Base-by-base conservation (phyloP, 257 asterid species). In the Solanum virginianum region DNA sequence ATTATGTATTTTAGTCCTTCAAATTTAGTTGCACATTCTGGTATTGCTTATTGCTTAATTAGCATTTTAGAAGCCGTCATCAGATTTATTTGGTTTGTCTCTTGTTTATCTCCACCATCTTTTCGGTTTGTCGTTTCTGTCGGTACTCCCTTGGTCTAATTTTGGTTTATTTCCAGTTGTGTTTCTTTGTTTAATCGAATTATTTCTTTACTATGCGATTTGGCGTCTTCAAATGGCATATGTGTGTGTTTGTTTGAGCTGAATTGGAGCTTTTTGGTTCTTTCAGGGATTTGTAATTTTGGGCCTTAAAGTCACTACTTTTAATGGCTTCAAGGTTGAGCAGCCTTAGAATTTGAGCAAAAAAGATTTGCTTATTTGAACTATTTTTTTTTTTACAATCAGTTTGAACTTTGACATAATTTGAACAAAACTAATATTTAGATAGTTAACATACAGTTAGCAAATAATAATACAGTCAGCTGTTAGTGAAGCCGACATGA, bases 401-500 rank as follows among this genome's bases (percentile, higher is more conserved):
- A 47, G 51, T 47, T 9, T 47, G 13, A 47, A 47, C 51, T 8
- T 8, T 10, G 51, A 47, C 51, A 47, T 47, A 47, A 47, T 47
- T 47, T 47, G 51, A 9, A 47, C 51, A 47, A 47, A 47, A 47
- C 13, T 47, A 47, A 47, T 47, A 7, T 7, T 8, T 10, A 9
- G 12, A 47, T 1, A 47, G 12, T 47, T 47, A 47, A 47, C 51
- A 47, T 47, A 3, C 51, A 47, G 51, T 47, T 2, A 8, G 51
- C 51, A 47, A 47, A 47, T 47, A 47, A 47, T 47, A 47, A 47
- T 32, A 32, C 4, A 32, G 4, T 91, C 98, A 13, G 98, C 97
- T 71, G 92, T 92, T 74, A 94, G 97, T 74, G 99, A 95, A 81
- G 91, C 97, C 66, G 83, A 91, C 85, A 87, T 89, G 65, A 93